phyloP scores from a whole-genome alignment of 1,284 basidiomycete genomes.

The Apiotrichum siamense region DNA sequence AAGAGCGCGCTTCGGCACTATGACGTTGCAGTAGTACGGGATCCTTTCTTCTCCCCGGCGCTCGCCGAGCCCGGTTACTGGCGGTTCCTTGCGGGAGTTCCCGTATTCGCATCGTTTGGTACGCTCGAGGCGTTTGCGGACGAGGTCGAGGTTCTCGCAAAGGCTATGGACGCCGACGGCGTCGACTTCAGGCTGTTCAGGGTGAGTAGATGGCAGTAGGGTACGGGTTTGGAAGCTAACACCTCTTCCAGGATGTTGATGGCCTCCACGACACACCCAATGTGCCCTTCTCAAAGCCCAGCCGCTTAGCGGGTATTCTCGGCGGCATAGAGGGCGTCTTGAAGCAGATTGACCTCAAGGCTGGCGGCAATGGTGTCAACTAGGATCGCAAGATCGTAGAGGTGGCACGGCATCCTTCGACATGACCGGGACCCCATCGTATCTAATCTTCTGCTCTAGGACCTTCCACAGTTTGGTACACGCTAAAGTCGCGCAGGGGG shows the following conservation, averaged over 20 bases:
- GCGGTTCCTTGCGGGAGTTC: slow-evolving; percentile 14
- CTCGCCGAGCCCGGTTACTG: slow-evolving; percentile 2
- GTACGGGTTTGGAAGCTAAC: background rate
- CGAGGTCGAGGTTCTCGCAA: slow-evolving; percentile 26
- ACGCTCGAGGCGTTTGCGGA: slow-evolving; percentile 34
- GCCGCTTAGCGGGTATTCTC: background rate
- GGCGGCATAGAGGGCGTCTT: background rate
- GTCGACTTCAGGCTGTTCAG: slow-evolving; percentile 19
- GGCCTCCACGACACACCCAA: background rate
- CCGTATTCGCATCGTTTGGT: slow-evolving; percentile 32
- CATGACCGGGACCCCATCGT: too few relatives aligned
- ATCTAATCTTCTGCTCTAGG: too few relatives aligned
- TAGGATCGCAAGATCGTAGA: too few relatives aligned
- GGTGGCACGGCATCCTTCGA: too few relatives aligned
- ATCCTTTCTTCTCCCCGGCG: slow-evolving; percentile 23
- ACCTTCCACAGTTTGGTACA: too few relatives aligned
- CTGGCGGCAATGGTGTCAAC: background rate
- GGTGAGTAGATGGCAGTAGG: background rate
- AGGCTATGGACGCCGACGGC: slow-evolving; percentile 30
- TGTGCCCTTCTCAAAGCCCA: background rate
- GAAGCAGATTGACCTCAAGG: background rate
- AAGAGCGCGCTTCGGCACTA: slow-evolving; percentile 18
- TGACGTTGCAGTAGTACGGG: background rate
- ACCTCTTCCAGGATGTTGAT: background rate
- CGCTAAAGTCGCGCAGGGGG: too few relatives aligned